Base-by-base conservation (phyloP, 176 grass and related monocot species). In the Musa schizocarpa region DNA sequence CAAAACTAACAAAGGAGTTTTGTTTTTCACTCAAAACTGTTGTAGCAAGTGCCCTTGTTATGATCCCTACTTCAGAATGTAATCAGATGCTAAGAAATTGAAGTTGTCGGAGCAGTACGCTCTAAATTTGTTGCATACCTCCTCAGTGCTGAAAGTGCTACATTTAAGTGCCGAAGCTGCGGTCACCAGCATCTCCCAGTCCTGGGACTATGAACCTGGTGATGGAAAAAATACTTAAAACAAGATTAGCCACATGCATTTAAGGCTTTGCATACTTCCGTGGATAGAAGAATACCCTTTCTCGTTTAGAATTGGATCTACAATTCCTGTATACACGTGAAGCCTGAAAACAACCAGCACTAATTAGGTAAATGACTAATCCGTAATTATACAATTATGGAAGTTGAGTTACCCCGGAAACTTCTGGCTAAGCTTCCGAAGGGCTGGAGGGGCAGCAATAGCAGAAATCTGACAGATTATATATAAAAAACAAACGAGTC, bases 271-370 rank as follows among this genome's bases (percentile, higher is more conserved):
- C 19, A 2, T 70, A 6, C 1, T 43, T 11, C 12, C 13, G 16
- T 52, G 69, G 51, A 56, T 51, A 63, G 62, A 83, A 80, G 19
- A 81, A 66, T 19, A 99, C 95, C 95, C 95, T 92, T 82, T 93
- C 86, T 99, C 88, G 56, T 99, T 88, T 76, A 99, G 90, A 81
- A 86, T 83, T n/a, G 90, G 85, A 84, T 99, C 95, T 53, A 94
- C 83, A 72, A 82, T 88, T 86, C 88, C 95, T 29, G 95, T 84
- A 63, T 99, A 99, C 20, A 99, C 90, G 27, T 84, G 88, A 65
- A 99, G 78, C 82, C 86, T 99, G 84, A 62, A 87, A 87, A 54
- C 13, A 66, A 75, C 25, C 52, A 29, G 63, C 23, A 71, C 0
- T 9, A 73, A 20, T 57, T 26, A 73, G 51, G 26, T 21, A 51